These are phyloP conservation scores for Colletotrichum lindemuthianum DNA, from an alignment of 2,329 filamentous ascomycete species.

Conservation along the genomic window DNA sequence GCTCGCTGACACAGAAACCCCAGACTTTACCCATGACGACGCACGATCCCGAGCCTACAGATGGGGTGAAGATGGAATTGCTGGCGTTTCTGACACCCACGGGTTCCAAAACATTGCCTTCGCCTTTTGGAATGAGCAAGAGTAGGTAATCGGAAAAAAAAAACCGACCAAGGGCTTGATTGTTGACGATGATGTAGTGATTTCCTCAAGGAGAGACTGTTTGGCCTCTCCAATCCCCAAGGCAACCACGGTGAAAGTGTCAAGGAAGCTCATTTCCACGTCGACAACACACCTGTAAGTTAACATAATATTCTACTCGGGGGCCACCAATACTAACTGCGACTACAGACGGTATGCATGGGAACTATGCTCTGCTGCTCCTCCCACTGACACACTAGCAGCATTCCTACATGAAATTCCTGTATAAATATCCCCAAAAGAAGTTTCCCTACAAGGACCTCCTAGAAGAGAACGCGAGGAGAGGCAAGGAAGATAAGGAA, in stretches of 20 bases:
- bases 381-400: conserved; percentile 48
- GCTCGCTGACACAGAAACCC: conserved; percentile 34
- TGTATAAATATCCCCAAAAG: conserved; percentile 96
- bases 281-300: conserved; percentile 87
- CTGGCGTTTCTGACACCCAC: conserved; percentile 91
- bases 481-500: conserved; percentile 81
- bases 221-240: conserved; percentile 94
- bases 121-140: conserved; percentile 97
- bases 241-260: conserved; percentile 97
- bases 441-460: conserved; percentile 93
- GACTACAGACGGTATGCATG: conserved; percentile 33
- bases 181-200: conserved; percentile 68
- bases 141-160: conserved; percentile 64
- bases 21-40: conserved; percentile 94
- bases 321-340: conserved; percentile 10
- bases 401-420: conserved; percentile 99
- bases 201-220: conserved; percentile 93
- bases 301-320: not conserved
- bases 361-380: not conserved
- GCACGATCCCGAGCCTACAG: conserved; percentile 88
- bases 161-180: conserved; percentile 34
- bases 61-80: conserved; percentile 98
- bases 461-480: conserved; percentile 82
- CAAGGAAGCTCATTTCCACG: conserved; percentile 95
- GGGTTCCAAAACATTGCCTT: conserved; percentile 93